A percentile compares a stretch with the other conserved stretches of the same genome.
phyloP scores from a whole-genome alignment of 371 early-diverging fungal species.

The Mortierella sp. region DNA sequence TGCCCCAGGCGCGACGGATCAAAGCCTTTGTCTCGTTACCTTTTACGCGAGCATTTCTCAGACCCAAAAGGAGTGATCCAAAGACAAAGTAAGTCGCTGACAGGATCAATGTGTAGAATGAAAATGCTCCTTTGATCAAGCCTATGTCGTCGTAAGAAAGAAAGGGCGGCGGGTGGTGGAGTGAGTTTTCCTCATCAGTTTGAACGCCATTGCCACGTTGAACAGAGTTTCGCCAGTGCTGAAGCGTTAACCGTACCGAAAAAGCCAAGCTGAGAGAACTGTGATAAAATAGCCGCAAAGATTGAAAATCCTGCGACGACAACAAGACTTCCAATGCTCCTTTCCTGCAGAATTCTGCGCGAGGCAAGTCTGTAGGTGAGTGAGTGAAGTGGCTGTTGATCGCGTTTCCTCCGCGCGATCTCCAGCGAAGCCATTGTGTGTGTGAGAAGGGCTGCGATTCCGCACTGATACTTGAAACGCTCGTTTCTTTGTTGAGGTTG shows the following conservation, averaged over 20 bases:
- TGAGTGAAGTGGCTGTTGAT: constrained; percentile 31
- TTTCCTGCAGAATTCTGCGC: constrained; percentile 35
- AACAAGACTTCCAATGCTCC: constrained; percentile 33
- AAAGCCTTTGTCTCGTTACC: constrained; percentile 9
- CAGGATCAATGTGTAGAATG: constrained; percentile 31
- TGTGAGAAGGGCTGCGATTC: neutral
- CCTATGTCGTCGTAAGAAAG: constrained; percentile 17
- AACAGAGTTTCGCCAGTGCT: neutral
- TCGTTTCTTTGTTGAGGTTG: neutral
- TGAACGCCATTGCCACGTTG: neutral
- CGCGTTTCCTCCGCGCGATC: constrained; percentile 45
- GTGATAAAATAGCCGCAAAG: constrained; percentile 39
- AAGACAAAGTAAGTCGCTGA: constrained; percentile 26
- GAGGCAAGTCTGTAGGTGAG: constrained; percentile 50
- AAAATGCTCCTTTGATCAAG: constrained; percentile 26
- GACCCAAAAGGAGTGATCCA: constrained; percentile 38
- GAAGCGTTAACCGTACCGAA: constrained; percentile 21
- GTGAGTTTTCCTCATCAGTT: neutral
- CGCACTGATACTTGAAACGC: neutral
- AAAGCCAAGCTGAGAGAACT: constrained; percentile 23
- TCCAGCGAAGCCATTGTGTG: constrained; percentile 25
- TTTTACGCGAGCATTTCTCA: constrained; percentile 48
- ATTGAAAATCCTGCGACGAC: constrained; percentile 35
- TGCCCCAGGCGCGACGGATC: neutral
- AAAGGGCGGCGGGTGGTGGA: neutral